Percentiles rank a stretch among this genome's conserved stretches.
phyloP scores from a whole-genome alignment of 2,329 filamentous ascomycete species.

The Calonectria honghensis region DNA sequence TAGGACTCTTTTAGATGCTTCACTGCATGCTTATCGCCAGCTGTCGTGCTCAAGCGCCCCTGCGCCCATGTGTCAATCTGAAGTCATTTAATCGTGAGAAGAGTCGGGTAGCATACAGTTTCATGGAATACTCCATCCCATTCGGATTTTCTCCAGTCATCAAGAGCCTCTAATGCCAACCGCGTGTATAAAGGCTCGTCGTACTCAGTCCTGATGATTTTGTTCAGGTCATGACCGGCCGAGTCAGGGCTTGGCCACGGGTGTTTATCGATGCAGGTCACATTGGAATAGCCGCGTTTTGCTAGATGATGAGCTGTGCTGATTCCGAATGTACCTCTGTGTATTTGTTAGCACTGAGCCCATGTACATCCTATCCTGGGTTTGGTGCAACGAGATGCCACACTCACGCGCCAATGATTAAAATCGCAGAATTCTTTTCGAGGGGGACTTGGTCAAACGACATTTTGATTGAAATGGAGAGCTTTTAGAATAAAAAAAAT shows the following conservation, averaged over 20 bases:
- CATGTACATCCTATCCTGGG: background rate
- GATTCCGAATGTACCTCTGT: slow-evolving; percentile 37
- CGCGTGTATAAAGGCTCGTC: slow-evolving; percentile 39
- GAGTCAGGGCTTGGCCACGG: slow-evolving; percentile 48
- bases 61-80: background rate
- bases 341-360: background rate
- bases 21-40: slow-evolving; percentile 31
- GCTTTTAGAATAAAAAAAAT: background rate
- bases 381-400: background rate
- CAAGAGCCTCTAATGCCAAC: slow-evolving; percentile 38
- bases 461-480: background rate
- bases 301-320: slow-evolving; percentile 38
- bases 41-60: slow-evolving; percentile 39
- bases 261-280: slow-evolving; percentile 46
- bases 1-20: slow-evolving; percentile 33
- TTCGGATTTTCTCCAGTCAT: slow-evolving; percentile 38
- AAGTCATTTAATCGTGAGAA: no score
- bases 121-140: slow-evolving; percentile 44
- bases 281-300: slow-evolving; percentile 42
- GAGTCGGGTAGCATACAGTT: slow-evolving; percentile 17
- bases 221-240: slow-evolving; percentile 48
- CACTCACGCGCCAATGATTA: slow-evolving; percentile 40
- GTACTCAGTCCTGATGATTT: slow-evolving; percentile 42
- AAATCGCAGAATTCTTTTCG: slow-evolving; percentile 31
- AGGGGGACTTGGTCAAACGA: background rate